Evolutionary conservation across 805 yeast species (phyloP).

Genomic region (Barnettozyma botsteinii): DNA sequence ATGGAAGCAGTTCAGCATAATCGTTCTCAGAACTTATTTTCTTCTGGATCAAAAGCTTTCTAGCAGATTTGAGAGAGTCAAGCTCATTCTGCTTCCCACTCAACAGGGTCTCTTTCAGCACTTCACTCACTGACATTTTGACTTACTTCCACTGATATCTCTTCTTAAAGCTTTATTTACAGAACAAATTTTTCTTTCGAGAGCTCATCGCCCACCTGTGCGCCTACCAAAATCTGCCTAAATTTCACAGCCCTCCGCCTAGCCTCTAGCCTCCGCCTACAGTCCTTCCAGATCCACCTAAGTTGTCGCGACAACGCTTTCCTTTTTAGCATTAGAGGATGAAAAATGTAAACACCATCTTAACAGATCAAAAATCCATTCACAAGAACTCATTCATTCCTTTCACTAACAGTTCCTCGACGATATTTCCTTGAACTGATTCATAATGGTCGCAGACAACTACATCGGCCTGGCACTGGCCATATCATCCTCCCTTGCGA

Average conservation of each 20-base stretch:
- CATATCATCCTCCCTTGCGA: constrained; percentile 79
- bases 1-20: constrained; percentile 13
- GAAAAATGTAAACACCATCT: not conserved
- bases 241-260: not conserved
- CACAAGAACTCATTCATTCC: not conserved
- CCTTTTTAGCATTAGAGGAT: not conserved
- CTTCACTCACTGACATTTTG: not conserved
- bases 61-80: not conserved
- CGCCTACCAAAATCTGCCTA: not conserved
- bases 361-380: too few species aligned
- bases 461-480: constrained; percentile 87
- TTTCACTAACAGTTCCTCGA: too few species aligned
- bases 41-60: constrained; percentile 14
- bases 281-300: not conserved
- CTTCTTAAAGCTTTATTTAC: too few species aligned
- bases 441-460: constrained; percentile 58
- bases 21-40: constrained; percentile 8
- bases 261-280: not conserved
- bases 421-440: too few species aligned
- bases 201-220: not conserved
- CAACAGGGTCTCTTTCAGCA: not conserved
- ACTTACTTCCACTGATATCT: too few species aligned
- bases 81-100: too few species aligned
- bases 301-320: not conserved
- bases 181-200: constrained; percentile 1